These are phyloP conservation scores for Sambucus nigra DNA, from an alignment of 129 eudicot genomes.

Conservation along the genomic window DNA sequence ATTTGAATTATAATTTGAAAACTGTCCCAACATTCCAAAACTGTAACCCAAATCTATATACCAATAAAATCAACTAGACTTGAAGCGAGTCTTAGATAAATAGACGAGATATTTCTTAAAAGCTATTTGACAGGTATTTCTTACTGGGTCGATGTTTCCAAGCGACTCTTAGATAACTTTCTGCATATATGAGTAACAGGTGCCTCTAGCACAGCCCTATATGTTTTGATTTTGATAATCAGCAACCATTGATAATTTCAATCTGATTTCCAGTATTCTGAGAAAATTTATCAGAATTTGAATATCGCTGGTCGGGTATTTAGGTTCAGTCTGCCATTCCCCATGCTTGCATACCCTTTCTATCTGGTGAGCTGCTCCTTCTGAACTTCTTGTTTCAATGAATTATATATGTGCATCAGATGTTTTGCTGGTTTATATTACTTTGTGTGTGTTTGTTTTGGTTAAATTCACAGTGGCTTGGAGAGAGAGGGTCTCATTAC, in stretches of 20 bases:
- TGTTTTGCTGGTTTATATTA: neutral
- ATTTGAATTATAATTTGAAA: no score
- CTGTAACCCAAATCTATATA: no score
- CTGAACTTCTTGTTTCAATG: neutral
- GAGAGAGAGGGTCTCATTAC: slow-evolving; percentile 85
- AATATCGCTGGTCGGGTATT: slow-evolving; percentile 33
- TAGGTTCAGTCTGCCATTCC: slow-evolving; percentile 82
- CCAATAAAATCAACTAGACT: no score
- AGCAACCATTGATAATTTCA: neutral
- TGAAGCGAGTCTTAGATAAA: no score
- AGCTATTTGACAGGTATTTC: no score
- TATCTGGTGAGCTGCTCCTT: slow-evolving; percentile 60
- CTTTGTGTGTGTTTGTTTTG: neutral
- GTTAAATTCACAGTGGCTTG: slow-evolving; percentile 71
- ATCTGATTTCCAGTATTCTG: slow-evolving; percentile 44
- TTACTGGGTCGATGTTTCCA: no score
- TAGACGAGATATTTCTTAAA: no score
- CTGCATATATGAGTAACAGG: no score
- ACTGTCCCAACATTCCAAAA: no score
- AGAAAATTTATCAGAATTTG: slow-evolving; percentile 57
- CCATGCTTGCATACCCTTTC: slow-evolving; percentile 92
- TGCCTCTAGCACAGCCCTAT: no score
- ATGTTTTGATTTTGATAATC: neutral
- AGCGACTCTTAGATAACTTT: no score
- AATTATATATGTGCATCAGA: neutral